Base-by-base conservation (phyloP, 148 eudicot genomes). In the Rhododendron griersonianum region DNA sequence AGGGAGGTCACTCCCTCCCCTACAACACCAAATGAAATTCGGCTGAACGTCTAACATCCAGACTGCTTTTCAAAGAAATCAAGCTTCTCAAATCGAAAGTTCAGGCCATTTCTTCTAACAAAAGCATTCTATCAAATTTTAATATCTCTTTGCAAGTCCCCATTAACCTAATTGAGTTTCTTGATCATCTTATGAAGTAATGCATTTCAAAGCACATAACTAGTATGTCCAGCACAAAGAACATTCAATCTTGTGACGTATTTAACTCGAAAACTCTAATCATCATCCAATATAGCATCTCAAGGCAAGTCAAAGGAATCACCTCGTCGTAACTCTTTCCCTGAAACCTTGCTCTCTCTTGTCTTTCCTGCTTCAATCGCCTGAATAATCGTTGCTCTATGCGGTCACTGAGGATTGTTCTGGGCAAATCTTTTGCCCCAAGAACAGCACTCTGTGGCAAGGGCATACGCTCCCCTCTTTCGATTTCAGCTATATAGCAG, bases 371-470 rank as follows among this genome's bases (percentile, higher is more conserved):
- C 88, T 88, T 94, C 88, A 98, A 83, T 69, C 91, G 85, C 87
- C 78, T 88, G 81, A 88, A 88, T 80, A 98, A 91, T 78, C 99
- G 92, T 48, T 88, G 89, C 89, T 98, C 99, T 84, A 98, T 95
- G 86, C 96, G 97, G 88, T 98, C 99, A 87, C 99, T 98, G 63
- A 98, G 95, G 88, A 90, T 90, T 75, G 99, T 94, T 86, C 92
- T 91, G 67, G 98, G 99, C 86, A 98, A 84, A 92, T 95, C 99
- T 89, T 92, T 98, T 81, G 99, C 99, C 86, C 99, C 99, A 87
- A 98, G 98, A 90, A 95, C 96, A 90, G 98, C 96, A 93, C 95
- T 95, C 86, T 95, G 96, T 44, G 98, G 98, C 73, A 98, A 86
- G 83, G 99, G 99, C 74, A 63, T 87, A 44, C 98, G 96, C 89